Evolutionary conservation across 768 basidiomycete genomes (phyloP), one percentile per base, ranked within the genome.

Genomic region (Nidularia sp.): DNA sequence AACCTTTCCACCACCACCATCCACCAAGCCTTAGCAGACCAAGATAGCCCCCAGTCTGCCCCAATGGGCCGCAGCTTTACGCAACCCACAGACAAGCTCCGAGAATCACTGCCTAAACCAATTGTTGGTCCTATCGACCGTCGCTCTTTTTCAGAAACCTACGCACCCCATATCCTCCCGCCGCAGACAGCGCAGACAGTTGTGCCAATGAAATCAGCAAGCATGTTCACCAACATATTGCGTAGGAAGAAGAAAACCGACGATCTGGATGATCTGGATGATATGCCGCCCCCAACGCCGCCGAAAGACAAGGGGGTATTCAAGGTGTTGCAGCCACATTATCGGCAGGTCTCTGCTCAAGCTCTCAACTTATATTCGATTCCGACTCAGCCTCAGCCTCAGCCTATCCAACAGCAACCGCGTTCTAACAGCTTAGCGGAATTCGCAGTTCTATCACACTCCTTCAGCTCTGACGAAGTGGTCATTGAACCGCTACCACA

Each of bases 1-100:
- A 69, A 75, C 49, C 63, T 81, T 48, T 79, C 77, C 3, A 56
- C 68, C 41, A 64, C 69, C 45, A 62, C 70, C 45, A 67, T 79
- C 31, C 68, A 66, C 46, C 59, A 65, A 54, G 72, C 74, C 8
- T 57, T 74, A 32, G 57, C 64, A 57, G 13, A 48, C 49, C 33
- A 54, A 45, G 43, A 47, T 12, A 10, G 10, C 10, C 39, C 39
- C 10, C 10, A 10, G 15, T 15, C 36, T 54, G 39, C 46, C 48
- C 45, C 43, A 32, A 53, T 56, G 50, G 57, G 57, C 39, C 60
- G 56, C 7, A 35, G 52, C 10, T 47, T 43, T 29, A 52, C 54
- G 18, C 55, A 51, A 36, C 44, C 51, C 18, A 48, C 47, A 8
- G 47, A 47, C n/a, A 31, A 9, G 34, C 33, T 34, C 34, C 44